Evolutionary conservation across 2,329 filamentous ascomycete genomes (phyloP).

Genomic region (Talaromyces sp.): DNA sequence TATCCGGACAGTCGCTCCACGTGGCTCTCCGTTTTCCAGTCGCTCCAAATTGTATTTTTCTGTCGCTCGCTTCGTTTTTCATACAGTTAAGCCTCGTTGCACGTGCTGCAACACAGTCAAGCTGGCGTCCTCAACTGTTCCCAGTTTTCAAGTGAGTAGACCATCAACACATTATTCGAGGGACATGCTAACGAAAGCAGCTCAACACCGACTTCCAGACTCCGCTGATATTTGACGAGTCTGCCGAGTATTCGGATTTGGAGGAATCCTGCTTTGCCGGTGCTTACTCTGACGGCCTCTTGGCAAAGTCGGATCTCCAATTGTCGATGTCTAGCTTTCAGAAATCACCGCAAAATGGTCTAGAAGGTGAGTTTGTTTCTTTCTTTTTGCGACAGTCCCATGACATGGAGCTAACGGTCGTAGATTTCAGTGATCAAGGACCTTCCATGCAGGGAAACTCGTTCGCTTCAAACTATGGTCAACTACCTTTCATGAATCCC

Average conservation of each 20-base stretch:
- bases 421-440: constrained; percentile 29
- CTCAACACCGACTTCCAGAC: constrained; percentile 46
- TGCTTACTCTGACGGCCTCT: constrained; percentile 49
- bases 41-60: constrained; percentile 41
- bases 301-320: constrained; percentile 58
- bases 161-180: constrained; percentile 8
- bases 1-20: constrained; percentile 30
- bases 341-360: constrained; percentile 69
- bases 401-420: not conserved
- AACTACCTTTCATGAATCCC: constrained; percentile 39
- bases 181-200: constrained; percentile 25
- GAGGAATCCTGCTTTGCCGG: constrained; percentile 44
- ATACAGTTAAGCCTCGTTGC: constrained; percentile 39
- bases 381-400: no score
- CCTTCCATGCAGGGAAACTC: constrained; percentile 39
- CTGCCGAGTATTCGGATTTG: constrained; percentile 44
- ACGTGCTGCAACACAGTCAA: constrained; percentile 46
- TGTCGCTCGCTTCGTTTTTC: constrained; percentile 44
- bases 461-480: constrained; percentile 38
- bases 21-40: constrained; percentile 36
- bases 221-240: constrained; percentile 47
- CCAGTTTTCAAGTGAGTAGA: constrained; percentile 44
- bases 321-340: constrained; percentile 78
- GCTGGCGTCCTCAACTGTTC: constrained; percentile 48
- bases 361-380: constrained; percentile 66